phyloP scores from a whole-genome alignment of 257 asterid genomes.

The Petunia axillaris region DNA sequence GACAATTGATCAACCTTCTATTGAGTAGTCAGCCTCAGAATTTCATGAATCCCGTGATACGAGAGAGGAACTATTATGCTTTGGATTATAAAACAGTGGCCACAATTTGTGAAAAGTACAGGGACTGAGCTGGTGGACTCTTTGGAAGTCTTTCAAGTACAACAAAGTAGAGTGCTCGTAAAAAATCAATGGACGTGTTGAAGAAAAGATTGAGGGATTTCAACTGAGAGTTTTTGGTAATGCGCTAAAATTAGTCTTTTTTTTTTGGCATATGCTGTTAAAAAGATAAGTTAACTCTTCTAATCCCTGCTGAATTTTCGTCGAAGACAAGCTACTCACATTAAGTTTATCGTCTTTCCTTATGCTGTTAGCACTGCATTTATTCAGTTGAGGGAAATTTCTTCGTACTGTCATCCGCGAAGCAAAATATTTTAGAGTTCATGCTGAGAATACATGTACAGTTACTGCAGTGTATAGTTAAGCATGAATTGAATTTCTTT shows the following conservation, averaged over 20 bases:
- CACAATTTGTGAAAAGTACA: slow-evolving; percentile 73
- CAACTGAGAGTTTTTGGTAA: slow-evolving; percentile 46
- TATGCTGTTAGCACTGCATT: no score
- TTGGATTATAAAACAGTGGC: slow-evolving; percentile 83
- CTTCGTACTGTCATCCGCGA: no score
- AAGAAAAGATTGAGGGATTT: slow-evolving; percentile 79
- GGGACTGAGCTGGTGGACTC: slow-evolving; percentile 75
- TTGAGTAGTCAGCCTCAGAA: slow-evolving; percentile 86
- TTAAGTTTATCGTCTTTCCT: no score
- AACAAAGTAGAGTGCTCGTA: slow-evolving; percentile 70
- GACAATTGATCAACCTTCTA: slow-evolving; percentile 77
- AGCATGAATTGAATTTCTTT: no score
- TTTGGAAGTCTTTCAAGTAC: slow-evolving; percentile 84
- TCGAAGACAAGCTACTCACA: no score
- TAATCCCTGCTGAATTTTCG: not conserved
- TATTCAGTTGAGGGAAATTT: no score
- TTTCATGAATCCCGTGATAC: slow-evolving; percentile 87
- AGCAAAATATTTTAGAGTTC: no score
- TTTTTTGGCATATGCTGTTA: not conserved
- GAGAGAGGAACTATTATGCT: slow-evolving; percentile 68
- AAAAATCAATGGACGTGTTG: slow-evolving; percentile 76
- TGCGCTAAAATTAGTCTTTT: slow-evolving; percentile 19
- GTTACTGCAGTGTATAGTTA: no score
- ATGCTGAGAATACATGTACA: no score
- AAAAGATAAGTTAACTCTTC: not conserved